Evolutionary conservation across 768 basidiomycete species (phyloP).

Genomic region (Auricularia auricula-judae): DNA sequence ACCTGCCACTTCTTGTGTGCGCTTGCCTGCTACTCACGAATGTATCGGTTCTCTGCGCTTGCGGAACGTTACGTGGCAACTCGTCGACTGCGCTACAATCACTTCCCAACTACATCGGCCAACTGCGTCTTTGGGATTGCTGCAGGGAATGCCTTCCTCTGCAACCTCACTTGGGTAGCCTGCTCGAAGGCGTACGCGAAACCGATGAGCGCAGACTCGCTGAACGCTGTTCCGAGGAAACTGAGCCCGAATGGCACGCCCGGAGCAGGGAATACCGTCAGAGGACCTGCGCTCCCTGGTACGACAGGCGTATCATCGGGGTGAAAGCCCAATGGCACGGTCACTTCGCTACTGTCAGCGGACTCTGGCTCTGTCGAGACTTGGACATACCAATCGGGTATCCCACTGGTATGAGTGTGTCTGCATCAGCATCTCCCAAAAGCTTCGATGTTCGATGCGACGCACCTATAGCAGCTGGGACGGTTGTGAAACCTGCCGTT

Average conservation of each 20-base stretch:
- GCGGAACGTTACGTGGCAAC: too few relatives aligned
- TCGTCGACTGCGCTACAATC: neutral
- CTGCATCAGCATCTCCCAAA: conserved; percentile 1
- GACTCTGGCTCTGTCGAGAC: neutral
- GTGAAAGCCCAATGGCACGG: conserved; percentile 53
- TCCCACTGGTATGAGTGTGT: conserved; percentile 10
- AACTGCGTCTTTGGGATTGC: conserved; percentile 49
- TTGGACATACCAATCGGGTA: conserved; percentile 23
- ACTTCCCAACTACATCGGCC: conserved; percentile 20
- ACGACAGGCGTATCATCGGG: conserved; percentile 30
- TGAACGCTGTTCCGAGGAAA: conserved; percentile 52
- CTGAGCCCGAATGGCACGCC: conserved; percentile 52
- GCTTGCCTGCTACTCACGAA: too few relatives aligned
- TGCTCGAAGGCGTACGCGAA: conserved; percentile 60
- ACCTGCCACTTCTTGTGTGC: too few relatives aligned
- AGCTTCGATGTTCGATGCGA: conserved; percentile 17
- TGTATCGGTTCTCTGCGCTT: too few relatives aligned
- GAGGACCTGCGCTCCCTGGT: conserved; percentile 23
- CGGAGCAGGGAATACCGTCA: conserved; percentile 37
- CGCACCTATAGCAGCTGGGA: conserved; percentile 4
- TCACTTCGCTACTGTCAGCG: conserved; percentile 12
- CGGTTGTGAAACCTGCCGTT: conserved; percentile 4
- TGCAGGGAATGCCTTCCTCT: conserved; percentile 35
- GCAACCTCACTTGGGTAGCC: conserved; percentile 40
- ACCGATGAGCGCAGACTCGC: conserved; percentile 44